Base-by-base conservation (phyloP, 2,329 filamentous ascomycete genomes). In the Westerdykella ornata region DNA sequence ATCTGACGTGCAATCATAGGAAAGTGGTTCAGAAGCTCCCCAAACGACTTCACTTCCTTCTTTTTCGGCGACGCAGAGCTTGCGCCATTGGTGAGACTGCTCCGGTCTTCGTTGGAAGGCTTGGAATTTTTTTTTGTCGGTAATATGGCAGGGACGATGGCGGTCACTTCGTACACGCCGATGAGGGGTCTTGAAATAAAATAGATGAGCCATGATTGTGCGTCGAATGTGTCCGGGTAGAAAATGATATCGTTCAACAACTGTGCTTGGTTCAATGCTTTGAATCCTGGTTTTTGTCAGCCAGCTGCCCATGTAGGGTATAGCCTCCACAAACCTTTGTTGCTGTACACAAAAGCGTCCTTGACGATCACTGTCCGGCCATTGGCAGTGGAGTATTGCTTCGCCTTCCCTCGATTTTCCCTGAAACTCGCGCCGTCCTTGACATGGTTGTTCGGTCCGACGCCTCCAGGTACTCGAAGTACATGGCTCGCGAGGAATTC, bases 401-500 rank as follows among this genome's bases (percentile, higher is more conserved):
- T 94, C 22, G 92, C 87, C 74, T 97, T 97, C 50, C 85, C 85
- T 65, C 88, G 82, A 62, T 80, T 84, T 69, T 98, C 92, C 48
- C 90, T 82, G 56, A 94, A 72, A 47, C 63, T 71, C 9, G 63
- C 61, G 14, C 69, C 71, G 50, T 78, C 76, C 52, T 76, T 77
- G 45, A 67, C 66, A 34, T 69, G 67, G 42, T 65, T 61, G 39
- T 68, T 66, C 17, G 72, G 72, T 36, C 67, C 65, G 32, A 72
- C 60, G 38, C 63, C 68, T 32, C 69, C 70, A 32, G 87, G 83
- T 53, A 96, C 81, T 56, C 89, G 87, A 61, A 98, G 75, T 43
- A 97, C 88, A 84, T 98, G 92, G 73, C 92, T 97, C 49, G 82
- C 88, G 43, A 98, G 77, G 66, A 98, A 97, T 57, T 98, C 92